Evolutionary conservation across 257 asterid species (phyloP).

Genomic region (Nicotiana knightiana): DNA sequence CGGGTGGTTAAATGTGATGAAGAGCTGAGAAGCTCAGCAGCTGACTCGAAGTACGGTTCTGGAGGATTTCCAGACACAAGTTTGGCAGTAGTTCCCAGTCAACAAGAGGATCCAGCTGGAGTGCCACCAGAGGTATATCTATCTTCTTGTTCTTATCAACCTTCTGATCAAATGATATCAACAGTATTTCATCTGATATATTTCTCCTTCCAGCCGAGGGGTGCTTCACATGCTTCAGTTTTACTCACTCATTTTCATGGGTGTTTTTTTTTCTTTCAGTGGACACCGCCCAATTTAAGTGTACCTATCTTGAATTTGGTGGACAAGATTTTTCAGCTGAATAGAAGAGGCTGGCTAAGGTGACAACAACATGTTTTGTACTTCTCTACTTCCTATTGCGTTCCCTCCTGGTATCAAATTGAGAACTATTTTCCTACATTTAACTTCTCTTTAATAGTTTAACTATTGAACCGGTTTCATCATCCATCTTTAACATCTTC

Average conservation of each 20-base stretch:
- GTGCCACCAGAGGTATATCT: slow-evolving; percentile 83
- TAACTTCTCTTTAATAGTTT: slow-evolving; percentile 1
- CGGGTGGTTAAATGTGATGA: slow-evolving; percentile 44
- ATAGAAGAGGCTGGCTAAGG: slow-evolving; percentile 99
- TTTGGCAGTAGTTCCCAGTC: slow-evolving; percentile 47
- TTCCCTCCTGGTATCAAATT: neutral
- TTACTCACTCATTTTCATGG: neutral
- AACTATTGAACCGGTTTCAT: slow-evolving; percentile 7
- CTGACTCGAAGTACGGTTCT: slow-evolving; percentile 35
- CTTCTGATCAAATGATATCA: neutral
- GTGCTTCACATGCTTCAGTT: neutral
- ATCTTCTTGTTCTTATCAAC: neutral
- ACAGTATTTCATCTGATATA: neutral
- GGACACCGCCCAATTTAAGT: slow-evolving; percentile 93
- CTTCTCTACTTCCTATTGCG: slow-evolving; percentile 3
- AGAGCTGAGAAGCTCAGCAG: slow-evolving; percentile 30
- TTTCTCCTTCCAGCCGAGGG: neutral
- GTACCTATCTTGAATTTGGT: slow-evolving; percentile 91
- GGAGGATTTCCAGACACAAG: slow-evolving; percentile 43
- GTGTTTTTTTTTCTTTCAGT: slow-evolving; percentile 48
- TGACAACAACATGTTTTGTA: slow-evolving; percentile 21
- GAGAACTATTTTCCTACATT: neutral
- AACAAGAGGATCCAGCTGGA: slow-evolving; percentile 55
- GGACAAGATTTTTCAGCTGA: slow-evolving; percentile 91
- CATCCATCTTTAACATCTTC: neutral